Conservation (phyloP, 805 yeast genomes). For the Spathaspora sp. region DNA sequence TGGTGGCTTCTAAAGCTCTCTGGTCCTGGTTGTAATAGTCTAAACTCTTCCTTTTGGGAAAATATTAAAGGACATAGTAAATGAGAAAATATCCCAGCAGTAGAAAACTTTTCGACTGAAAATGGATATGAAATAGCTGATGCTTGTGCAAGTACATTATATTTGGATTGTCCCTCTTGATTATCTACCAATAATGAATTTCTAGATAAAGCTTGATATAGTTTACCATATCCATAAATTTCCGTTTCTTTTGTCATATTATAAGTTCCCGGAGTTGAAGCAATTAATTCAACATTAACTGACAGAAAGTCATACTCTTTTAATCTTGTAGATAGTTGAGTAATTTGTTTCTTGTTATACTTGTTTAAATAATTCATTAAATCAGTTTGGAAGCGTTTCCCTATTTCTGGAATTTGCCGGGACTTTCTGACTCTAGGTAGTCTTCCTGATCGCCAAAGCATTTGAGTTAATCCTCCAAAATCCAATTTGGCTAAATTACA, state of each 20-base stretch:
- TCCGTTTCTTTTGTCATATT: constrained; percentile 14
- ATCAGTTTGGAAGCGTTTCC: constrained; percentile 40
- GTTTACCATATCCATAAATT: constrained; percentile 46
- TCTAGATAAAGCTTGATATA: constrained; percentile 37
- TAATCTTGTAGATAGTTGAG: constrained; percentile 24
- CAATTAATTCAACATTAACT: constrained; percentile 50
- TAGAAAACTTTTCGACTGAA: constrained; percentile 15
- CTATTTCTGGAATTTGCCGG: constrained; percentile 1
- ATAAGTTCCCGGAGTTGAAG: constrained; percentile 50
- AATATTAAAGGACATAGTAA: constrained; percentile 44
- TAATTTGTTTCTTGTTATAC: constrained; percentile 32
- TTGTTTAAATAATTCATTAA: constrained; percentile 41
- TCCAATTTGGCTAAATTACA: constrained; percentile 56
- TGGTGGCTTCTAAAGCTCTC: constrained; percentile 18
- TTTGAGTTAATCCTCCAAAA: constrained; percentile 57
- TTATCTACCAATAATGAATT: constrained; percentile 24
- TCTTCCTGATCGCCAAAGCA: constrained; percentile 60
- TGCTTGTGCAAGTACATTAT: constrained; percentile 41
- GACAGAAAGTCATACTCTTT: constrained; percentile 40
- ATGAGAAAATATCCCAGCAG: constrained; percentile 45
- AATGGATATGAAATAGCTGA: constrained; percentile 51
- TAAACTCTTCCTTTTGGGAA: constrained; percentile 18
- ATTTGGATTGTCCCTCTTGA: constrained; percentile 7
- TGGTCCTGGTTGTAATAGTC: constrained; percentile 26
- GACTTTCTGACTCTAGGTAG: constrained; percentile 11